Conservation (phyloP, 441 rosid species). For the Adansonia madagascariensis region DNA sequence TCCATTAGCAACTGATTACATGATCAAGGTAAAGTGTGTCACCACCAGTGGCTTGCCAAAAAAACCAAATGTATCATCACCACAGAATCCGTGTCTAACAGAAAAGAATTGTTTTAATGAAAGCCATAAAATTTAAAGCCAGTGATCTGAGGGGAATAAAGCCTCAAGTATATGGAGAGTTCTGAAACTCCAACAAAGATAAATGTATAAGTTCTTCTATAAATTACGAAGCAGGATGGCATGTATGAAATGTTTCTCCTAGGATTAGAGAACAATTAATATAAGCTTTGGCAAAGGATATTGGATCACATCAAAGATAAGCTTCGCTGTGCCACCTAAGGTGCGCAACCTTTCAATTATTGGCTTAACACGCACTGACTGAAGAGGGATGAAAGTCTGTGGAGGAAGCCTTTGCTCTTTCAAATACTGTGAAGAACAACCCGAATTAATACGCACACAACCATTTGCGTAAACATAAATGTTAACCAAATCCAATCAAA, state of each 20-base stretch:
- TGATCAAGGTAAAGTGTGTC: neutral
- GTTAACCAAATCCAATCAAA: slow-evolving; percentile 17
- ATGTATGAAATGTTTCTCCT: slow-evolving; percentile 11
- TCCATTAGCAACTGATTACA: neutral
- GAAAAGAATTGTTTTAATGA: neutral
- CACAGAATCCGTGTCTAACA: neutral
- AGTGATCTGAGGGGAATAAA: neutral
- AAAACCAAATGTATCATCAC: neutral
- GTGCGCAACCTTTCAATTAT: slow-evolving; percentile 80
- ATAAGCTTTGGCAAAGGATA: slow-evolving; percentile 64
- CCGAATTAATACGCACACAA: slow-evolving; percentile 13
- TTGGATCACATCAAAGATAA: slow-evolving; percentile 90
- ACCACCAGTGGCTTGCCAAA: neutral
- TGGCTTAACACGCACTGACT: slow-evolving; percentile 93
- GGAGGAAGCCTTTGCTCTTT: slow-evolving; percentile 99
- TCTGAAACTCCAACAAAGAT: slow-evolving; percentile 4
- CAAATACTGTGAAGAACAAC: slow-evolving; percentile 76
- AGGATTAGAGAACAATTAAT: slow-evolving; percentile 3
- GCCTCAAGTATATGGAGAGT: neutral
- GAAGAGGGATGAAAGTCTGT: slow-evolving; percentile 95
- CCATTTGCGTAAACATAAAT: slow-evolving; percentile 9
- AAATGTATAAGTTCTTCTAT: neutral
- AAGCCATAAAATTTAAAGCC: neutral
- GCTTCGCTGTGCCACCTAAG: slow-evolving; percentile 85
- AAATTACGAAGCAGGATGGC: slow-evolving; percentile 14